Evolutionary conservation across 257 asterid species (phyloP).

Genomic region (Jaltomata sinuosa): DNA sequence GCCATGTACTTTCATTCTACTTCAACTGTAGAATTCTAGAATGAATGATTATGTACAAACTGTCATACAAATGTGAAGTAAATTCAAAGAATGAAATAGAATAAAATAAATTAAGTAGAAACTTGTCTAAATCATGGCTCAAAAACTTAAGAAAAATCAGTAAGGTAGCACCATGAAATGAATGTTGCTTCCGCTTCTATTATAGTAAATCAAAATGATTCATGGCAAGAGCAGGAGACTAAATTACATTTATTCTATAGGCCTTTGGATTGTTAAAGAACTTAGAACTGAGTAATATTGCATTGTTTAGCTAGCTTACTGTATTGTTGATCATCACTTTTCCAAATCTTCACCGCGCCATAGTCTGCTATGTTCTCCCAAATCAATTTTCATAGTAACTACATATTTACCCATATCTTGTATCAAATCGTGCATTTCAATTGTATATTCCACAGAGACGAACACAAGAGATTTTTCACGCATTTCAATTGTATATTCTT

Average conservation of each 20-base stretch:
- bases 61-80: background rate
- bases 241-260: background rate
- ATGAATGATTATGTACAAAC: background rate
- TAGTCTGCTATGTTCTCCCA: background rate
- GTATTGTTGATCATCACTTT: background rate
- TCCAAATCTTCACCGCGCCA: background rate
- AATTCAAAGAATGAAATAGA: background rate
- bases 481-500: background rate
- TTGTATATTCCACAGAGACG: background rate
- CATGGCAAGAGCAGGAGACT: background rate
- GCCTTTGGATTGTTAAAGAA: background rate
- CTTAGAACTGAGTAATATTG: background rate
- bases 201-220: background rate
- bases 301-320: background rate
- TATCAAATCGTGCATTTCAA: background rate
- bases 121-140: background rate
- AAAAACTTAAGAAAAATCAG: background rate
- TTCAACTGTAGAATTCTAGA: background rate
- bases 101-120: background rate
- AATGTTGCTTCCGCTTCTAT: background rate
- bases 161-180: background rate
- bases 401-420: background rate
- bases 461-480: background rate
- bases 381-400: background rate
- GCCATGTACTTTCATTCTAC: background rate